Conservation (phyloP, 2,329 filamentous ascomycete genomes). For the Diaporthe australafricana region DNA sequence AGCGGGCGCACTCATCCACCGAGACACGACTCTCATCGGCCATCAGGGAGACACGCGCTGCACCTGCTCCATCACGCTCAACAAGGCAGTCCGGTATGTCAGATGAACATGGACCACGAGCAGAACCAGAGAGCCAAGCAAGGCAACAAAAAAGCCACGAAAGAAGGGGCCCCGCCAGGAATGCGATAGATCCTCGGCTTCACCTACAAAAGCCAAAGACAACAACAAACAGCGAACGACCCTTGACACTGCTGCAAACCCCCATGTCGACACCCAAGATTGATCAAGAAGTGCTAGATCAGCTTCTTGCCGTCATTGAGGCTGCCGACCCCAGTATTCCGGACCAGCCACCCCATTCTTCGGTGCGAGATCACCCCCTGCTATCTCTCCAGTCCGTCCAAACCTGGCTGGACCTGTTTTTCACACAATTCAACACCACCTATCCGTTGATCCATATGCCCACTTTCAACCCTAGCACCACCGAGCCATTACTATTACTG, state of each 20-base stretch:
- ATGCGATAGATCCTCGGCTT: not conserved
- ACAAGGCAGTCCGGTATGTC: not conserved
- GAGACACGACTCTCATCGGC: not conserved
- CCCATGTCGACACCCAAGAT: conserved; percentile 45
- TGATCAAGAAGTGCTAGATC: conserved; percentile 53
- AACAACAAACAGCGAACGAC: conserved; percentile 40
- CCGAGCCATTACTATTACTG: conserved; percentile 64
- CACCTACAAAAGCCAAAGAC: not conserved
- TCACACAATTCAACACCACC: conserved; percentile 68
- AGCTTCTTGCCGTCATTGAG: conserved; percentile 63
- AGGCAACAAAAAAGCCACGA: not conserved
- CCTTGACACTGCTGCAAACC: conserved; percentile 42
- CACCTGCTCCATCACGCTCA: not conserved
- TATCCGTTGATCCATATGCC: conserved; percentile 70
- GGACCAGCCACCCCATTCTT: conserved; percentile 50
- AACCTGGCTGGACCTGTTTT: conserved; percentile 69
- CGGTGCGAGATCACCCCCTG: conserved; percentile 60
- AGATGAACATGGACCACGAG: no score
- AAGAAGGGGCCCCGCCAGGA: not conserved
- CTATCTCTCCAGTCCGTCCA: conserved; percentile 64
- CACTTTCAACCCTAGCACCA: conserved; percentile 63
- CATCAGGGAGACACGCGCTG: not conserved
- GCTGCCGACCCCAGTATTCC: conserved; percentile 53
- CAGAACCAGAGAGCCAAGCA: not conserved
- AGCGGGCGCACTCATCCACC: not conserved